A percentile compares a stretch with the other conserved stretches of the same genome.
Conservation (phyloP, 164 flowering plant species). For the Saururus chinensis region DNA sequence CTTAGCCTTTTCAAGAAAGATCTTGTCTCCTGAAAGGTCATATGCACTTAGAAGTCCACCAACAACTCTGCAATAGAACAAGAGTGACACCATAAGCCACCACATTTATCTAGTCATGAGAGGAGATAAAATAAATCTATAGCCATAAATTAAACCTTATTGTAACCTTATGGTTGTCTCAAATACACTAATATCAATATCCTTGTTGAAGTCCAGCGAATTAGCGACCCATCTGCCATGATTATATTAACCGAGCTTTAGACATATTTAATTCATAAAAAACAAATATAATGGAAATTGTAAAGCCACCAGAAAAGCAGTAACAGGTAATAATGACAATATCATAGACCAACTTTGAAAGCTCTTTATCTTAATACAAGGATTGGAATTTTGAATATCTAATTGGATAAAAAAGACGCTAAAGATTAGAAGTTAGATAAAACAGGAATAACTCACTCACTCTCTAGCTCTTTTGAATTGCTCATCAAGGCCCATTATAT, state of each 20-base stretch:
- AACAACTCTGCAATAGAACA: conserved; percentile 56
- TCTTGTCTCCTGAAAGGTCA: conserved; percentile 82
- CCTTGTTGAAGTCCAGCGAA: conserved; percentile 87
- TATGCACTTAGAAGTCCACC: conserved; percentile 98
- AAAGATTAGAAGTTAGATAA: background rate
- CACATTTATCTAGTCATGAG: conserved; percentile 7
- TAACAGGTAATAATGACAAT: too few species aligned
- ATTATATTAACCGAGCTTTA: too few species aligned
- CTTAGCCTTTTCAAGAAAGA: conserved; percentile 87
- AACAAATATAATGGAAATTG: too few species aligned
- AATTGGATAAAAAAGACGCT: background rate
- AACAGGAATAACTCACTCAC: conserved; percentile 37
- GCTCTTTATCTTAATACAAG: background rate
- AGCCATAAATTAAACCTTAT: conserved; percentile 49
- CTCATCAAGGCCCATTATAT: conserved; percentile 91
- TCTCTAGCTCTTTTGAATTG: conserved; percentile 89
- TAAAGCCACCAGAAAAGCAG: too few species aligned
- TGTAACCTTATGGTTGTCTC: conserved; percentile 99
- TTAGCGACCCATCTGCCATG: conserved; percentile 86
- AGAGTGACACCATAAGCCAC: conserved; percentile 3
- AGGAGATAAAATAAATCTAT: conserved; percentile 13
- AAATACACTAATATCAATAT: conserved; percentile 92
- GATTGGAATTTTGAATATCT: background rate
- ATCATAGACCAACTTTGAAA: too few species aligned
- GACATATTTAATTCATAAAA: too few species aligned